These are phyloP conservation scores for Trichoderma asperellum DNA, from an alignment of 2,329 filamentous ascomycete genomes.

Conservation along the genomic window DNA sequence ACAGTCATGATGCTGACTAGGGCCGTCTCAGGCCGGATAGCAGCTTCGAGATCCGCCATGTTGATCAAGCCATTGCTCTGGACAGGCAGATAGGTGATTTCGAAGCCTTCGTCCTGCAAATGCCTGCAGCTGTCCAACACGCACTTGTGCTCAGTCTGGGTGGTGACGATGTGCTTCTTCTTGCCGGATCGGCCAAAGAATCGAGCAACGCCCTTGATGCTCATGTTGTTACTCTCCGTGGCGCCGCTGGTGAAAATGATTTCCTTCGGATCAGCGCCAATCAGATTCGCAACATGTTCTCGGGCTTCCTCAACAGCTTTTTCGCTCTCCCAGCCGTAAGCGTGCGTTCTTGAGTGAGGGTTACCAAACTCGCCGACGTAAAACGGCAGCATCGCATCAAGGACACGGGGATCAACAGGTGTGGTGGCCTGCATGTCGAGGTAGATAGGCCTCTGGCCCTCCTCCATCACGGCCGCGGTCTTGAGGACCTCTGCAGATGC, in stretches of 20 bases:
- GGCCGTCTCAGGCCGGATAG: slow-evolving; percentile 87
- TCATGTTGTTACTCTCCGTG: slow-evolving; percentile 99
- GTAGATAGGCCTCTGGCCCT: slow-evolving; percentile 92
- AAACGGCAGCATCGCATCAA: slow-evolving; percentile 96
- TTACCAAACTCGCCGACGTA: slow-evolving; percentile 95
- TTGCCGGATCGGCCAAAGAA: slow-evolving; percentile 93
- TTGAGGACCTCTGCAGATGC: slow-evolving; percentile 70
- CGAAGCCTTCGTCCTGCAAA: slow-evolving; percentile 94
- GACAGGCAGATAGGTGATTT: slow-evolving; percentile 95
- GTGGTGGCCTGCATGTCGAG: slow-evolving; percentile 98
- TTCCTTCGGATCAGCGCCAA: slow-evolving; percentile 94
- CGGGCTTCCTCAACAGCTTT: slow-evolving; percentile 89
- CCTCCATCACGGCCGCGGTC: slow-evolving; percentile 89
- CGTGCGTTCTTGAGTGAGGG: slow-evolving; percentile 94
- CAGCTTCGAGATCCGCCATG: slow-evolving; percentile 81
- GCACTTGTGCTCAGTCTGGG: slow-evolving; percentile 98
- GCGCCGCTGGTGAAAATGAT: slow-evolving; percentile 99
- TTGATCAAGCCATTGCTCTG: slow-evolving; percentile 82
- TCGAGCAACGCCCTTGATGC: slow-evolving; percentile 94
- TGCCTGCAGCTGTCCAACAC: slow-evolving; percentile 96
- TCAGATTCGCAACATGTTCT: slow-evolving; percentile 79
- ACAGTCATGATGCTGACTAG: slow-evolving; percentile 98
- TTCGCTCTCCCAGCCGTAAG: slow-evolving; percentile 98
- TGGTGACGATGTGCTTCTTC: slow-evolving; percentile 98
- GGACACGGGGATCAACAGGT: slow-evolving; percentile 87